Base-by-base conservation (phyloP, 345 rosid species). In the Sonneratia alba region DNA sequence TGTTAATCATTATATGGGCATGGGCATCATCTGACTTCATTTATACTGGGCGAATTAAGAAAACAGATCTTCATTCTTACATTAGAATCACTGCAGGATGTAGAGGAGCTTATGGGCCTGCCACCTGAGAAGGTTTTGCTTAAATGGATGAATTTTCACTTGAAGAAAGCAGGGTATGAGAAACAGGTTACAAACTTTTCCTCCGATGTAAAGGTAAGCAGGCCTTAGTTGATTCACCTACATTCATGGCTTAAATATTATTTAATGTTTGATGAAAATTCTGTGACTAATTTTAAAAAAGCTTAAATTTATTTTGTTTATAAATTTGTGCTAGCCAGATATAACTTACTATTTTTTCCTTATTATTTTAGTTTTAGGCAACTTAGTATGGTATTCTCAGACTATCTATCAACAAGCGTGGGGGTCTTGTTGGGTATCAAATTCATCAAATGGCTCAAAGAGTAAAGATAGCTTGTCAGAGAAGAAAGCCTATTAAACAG, bases 121-220 rank as follows among this genome's bases (percentile, higher is more conserved):
- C 82, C 94, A 70, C 99, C 99, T 72, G 99, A 92, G 81, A 95
- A 95, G 80, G 92, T 95, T 77, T 67, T 95, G 67, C 85, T 95
- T 51, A 92, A 95, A 81, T 95, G 99, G 98, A 95, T 95, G 99
- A 95, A 95, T 79, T 88, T 87, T 71, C 99, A 95, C 81, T 78
- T 95, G 75, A 92, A 95, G 86, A 95, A 95, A 84, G 91, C 86
- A 77, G 98, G 98, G 62, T 95, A 95, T 43, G 79, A 72, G 34
- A 95, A 95, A 83, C 85, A 87, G 78, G 98, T 92, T 76, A 92
- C 98, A 21, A 95, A 95, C 79, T 95, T 95, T 79, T 90, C 99
- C 42, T 80, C 96, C 51, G 99, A 95, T 84, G 81, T 95, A 73
- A 95, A 95, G 99, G 99, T 92, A 78, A 83, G 75, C 40, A 24